A percentile compares a stretch with the other conserved stretches of the same genome.
These are phyloP conservation scores for Asterochloris erici DNA, from an alignment of 139 green algal species.

Conservation along the genomic window DNA sequence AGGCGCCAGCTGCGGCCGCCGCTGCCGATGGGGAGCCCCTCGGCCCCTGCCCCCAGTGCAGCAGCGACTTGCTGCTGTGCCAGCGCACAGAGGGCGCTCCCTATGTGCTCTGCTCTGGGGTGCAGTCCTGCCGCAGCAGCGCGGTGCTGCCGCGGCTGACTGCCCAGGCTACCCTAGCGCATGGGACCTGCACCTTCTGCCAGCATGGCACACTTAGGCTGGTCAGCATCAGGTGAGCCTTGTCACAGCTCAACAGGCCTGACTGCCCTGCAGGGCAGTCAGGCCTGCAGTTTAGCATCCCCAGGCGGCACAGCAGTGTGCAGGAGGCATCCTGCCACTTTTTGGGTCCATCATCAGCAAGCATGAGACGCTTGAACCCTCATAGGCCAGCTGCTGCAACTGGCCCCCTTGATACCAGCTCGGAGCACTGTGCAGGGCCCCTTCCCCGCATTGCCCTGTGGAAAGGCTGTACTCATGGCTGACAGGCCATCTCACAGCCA, in stretches of 20 bases:
- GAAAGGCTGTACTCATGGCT: not conserved
- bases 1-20: not conserved
- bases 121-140: slow-evolving; percentile 18
- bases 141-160: slow-evolving; percentile 20
- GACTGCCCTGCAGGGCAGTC: no score
- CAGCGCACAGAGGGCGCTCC: not conserved
- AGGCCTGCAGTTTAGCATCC: no score
- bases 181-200: slow-evolving; percentile 19
- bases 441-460: not conserved
- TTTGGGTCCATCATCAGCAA: no score
- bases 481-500: not conserved
- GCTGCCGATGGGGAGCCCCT: slow-evolving; percentile 14
- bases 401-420: no score
- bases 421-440: no score
- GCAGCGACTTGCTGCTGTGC: slow-evolving; percentile 34
- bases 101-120: slow-evolving; percentile 15
- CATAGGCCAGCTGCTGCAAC: no score
- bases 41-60: slow-evolving; percentile 45
- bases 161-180: not conserved
- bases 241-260: not conserved
- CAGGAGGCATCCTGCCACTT: no score
- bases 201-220: slow-evolving; percentile 12
- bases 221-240: slow-evolving; percentile 8
- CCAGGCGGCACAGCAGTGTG: no score
- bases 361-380: no score